A percentile compares a stretch with the other conserved stretches of the same genome.
These are phyloP conservation scores for Lycium barbarum DNA, from an alignment of 257 asterid genomes.

Conservation along the genomic window DNA sequence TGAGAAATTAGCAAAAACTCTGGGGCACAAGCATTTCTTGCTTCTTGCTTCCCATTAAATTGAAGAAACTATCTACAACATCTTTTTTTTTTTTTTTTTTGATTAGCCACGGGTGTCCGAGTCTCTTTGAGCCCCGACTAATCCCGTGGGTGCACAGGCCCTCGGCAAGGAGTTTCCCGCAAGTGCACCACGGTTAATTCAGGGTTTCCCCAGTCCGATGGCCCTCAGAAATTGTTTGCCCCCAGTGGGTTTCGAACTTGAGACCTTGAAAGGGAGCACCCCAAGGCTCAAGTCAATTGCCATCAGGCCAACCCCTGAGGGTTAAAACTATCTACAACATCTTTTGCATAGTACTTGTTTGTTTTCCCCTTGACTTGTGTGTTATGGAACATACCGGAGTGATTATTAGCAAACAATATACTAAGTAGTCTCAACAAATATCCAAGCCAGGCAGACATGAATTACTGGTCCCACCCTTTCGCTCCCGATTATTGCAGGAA, in stretches of 20 bases:
- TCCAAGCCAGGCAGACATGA: constrained; percentile 3
- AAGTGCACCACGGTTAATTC: too few relatives aligned
- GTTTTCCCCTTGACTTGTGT: neutral
- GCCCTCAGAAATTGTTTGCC: too few relatives aligned
- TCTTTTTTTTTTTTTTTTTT: too few relatives aligned
- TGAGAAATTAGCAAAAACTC: neutral
- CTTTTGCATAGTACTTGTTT: neutral
- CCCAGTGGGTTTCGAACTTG: too few relatives aligned
- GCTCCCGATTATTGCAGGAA: neutral
- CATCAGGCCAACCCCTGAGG: too few relatives aligned
- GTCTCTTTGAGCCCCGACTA: too few relatives aligned
- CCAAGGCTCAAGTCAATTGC: too few relatives aligned
- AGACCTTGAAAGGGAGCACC: too few relatives aligned
- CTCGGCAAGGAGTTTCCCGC: too few relatives aligned
- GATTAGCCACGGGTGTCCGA: too few relatives aligned
- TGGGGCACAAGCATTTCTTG: neutral
- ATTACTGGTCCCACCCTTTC: constrained; percentile 19
- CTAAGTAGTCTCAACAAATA: neutral
- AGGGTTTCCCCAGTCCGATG: too few relatives aligned
- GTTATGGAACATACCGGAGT: neutral
- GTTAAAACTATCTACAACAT: constrained; percentile 2
- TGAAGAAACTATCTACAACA: constrained; percentile 3
- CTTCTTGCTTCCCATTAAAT: neutral
- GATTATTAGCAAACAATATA: neutral
- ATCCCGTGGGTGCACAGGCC: too few relatives aligned